Evolutionary conservation across 768 basidiomycete species (phyloP), one percentile per base, ranked within the genome.

Genomic region (Lentinula sp.): DNA sequence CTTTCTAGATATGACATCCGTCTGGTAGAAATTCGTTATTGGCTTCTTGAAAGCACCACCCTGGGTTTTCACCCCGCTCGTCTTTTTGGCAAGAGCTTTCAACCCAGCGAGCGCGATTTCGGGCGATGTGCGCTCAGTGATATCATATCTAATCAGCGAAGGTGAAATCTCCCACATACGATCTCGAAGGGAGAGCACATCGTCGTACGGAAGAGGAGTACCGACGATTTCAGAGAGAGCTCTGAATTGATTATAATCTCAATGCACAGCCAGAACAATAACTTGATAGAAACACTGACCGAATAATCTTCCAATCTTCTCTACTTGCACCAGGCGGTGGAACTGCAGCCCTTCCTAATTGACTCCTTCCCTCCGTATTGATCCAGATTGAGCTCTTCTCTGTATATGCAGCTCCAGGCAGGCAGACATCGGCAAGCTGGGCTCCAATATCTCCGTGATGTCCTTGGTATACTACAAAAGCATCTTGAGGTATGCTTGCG

Each of bases 391-490:
- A 80, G 7, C 84, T 79, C 71, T 83, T 84, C 77, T 98, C 97
- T 2, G 96, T 98, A 76, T 97, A 98, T 2, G 97, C 97, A 15
- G 89, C 84, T 7, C 83, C 93, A 15, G 97, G 97, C 16, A 98
- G 77, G 71, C 91, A 93, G 61, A 98, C 94, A 70, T 99, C 97
- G n/a, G 97, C 97, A 23, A 95, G 86, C 68, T 94, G 92, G 2
- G 97, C 97, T 39, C 97, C 96, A 59, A 93, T 79, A 72, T 99
- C 97, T 67, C 97, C 97, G 70, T 99, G 97, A 73, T 98, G 95
- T 39, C 97, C 97, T 69, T 98, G 97, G 73, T 99, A 99, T 13
- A 99, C 96, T 50, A 98, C 95, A 68, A 98, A 98, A 3, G 96
- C 94, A 67, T 93, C 84, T 60, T 83, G 78, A 34, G 97, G 95